These are phyloP conservation scores for Apodospora peruviana DNA, from an alignment of 495 filamentous ascomycete genomes.

Conservation along the genomic window DNA sequence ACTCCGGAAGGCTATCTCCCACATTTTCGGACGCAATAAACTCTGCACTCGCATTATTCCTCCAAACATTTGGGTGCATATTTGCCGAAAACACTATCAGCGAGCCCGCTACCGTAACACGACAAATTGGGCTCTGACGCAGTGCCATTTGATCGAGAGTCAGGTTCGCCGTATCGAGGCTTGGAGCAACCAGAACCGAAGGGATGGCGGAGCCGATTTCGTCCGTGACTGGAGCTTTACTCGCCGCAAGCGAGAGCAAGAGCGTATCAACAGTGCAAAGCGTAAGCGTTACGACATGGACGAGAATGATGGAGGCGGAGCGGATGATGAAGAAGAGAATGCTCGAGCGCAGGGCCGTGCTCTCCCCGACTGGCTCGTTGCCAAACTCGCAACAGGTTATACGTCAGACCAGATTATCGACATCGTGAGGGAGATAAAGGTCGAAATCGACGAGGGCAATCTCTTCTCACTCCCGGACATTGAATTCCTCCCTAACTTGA, in stretches of 20 bases:
- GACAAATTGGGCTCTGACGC: conserved; percentile 51
- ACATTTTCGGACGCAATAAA: conserved; percentile 90
- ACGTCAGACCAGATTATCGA: conserved; percentile 29
- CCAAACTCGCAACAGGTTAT: conserved; percentile 27
- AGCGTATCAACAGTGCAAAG: conserved; percentile 27
- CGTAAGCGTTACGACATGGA: conserved; percentile 24
- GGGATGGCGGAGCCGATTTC: conserved; percentile 26
- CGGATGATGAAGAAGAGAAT: neutral
- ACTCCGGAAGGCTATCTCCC: conserved; percentile 70
- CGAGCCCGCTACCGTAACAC: conserved; percentile 60
- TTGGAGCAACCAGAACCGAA: conserved; percentile 48
- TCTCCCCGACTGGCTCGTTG: conserved; percentile 39
- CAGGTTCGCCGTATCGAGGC: conserved; percentile 54
- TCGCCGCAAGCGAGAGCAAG: conserved; percentile 50
- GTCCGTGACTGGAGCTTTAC: conserved; percentile 45
- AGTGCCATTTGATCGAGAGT: conserved; percentile 53
- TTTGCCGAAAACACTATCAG: conserved; percentile 85
- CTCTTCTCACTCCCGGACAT: conserved; percentile 54
- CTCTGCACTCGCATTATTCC: conserved; percentile 63
- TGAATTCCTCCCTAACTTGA: conserved; percentile 59
- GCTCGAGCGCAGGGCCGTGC: conserved; percentile 23
- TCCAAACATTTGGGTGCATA: conserved; percentile 57
- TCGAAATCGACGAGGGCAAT: conserved; percentile 21
- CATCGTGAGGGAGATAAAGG: conserved; percentile 29
- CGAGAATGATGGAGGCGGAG: conserved; percentile 17